These are phyloP conservation scores for Carex sylvatica DNA, from an alignment of 202 grass and related monocot species.

Conservation along the genomic window DNA sequence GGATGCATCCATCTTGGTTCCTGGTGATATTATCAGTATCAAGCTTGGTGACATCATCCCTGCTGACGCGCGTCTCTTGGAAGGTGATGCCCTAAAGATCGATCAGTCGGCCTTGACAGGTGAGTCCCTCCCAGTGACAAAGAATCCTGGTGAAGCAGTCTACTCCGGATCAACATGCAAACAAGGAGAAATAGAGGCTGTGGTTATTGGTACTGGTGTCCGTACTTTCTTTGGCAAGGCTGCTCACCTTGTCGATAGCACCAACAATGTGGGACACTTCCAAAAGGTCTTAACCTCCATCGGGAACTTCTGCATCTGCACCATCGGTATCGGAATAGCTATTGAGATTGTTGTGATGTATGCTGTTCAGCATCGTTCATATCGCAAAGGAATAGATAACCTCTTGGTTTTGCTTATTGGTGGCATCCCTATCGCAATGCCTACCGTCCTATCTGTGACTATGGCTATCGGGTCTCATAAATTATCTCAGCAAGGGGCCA, in stretches of 20 bases:
- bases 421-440: conserved; percentile 90
- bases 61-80: conserved; percentile 65
- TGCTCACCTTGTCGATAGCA: conserved; percentile 86
- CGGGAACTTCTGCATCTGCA: conserved; percentile 82
- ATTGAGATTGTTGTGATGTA: conserved; percentile 75
- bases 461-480: conserved; percentile 86
- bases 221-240: conserved; percentile 98
- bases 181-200: conserved; percentile 80
- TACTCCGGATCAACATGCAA: conserved; percentile 83
- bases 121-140: conserved; percentile 67
- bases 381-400: conserved; percentile 76
- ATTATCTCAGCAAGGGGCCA: conserved; percentile 72
- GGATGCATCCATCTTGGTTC: conserved; percentile 67
- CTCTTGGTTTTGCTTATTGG: conserved; percentile 83
- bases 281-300: conserved; percentile 74
- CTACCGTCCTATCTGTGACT: conserved; percentile 80
- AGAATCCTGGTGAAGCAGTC: conserved; percentile 47
- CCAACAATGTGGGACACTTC: conserved; percentile 87
- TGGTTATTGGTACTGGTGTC: conserved; percentile 82
- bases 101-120: conserved; percentile 81
- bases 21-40: conserved; percentile 74
- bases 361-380: conserved; percentile 53
- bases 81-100: conserved; percentile 83
- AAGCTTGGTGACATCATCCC: conserved; percentile 94
- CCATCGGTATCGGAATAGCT: conserved; percentile 50